Base-by-base conservation (phyloP, 768 basidiomycete genomes). In the Russula griseocarnosa region DNA sequence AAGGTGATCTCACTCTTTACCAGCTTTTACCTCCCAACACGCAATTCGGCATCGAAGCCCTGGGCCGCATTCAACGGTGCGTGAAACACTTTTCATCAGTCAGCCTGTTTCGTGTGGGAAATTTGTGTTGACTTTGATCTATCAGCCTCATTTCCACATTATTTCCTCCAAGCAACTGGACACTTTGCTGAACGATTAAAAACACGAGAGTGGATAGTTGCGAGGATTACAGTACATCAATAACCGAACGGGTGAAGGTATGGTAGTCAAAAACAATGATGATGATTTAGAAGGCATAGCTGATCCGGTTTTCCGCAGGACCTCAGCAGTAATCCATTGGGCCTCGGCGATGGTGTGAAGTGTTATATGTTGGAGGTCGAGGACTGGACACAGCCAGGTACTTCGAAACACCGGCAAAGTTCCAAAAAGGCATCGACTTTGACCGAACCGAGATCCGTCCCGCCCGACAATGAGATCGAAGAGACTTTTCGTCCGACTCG, bases 11-110 rank as follows among this genome's bases (percentile, higher is more conserved):
- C 56, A 95, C 95, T 1, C 78, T n/a, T n/a, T n/a, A n/a, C n/a
- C n/a, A n/a, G n/a, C n/a, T n/a, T 99, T 34, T 99, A 98, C 76
- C 78, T 99, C 16, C 97, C 97, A 2, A 99, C 97, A 0, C 81
- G 95, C 53, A 98, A 98, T 74, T 93, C 94, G 32, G 84, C 92
- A 7, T 88, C 90, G 50, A 93, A 91, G 73, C 91, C 93, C 1
- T 99, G 97, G 96, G 97, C 96, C 26, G 97, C 97, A 11, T 99
- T 98, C 77, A 99, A 98, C 75, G 90, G 94, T 94, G 72, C 70
- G 85, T 55, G 20, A 28, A 1, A 7, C 13, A 3, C 26, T 30
- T 53, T 47, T 22, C 36, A 36, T 36, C 36, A 5, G 20, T 40
- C 50, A 18, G 10, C 63, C 20, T 46, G 13, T 5, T 3, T 52